Percentiles rank a stretch among this genome's conserved stretches.
phyloP scores from a whole-genome alignment of 495 filamentous ascomycete species.

The Rostrohypoxylon terebratum region DNA sequence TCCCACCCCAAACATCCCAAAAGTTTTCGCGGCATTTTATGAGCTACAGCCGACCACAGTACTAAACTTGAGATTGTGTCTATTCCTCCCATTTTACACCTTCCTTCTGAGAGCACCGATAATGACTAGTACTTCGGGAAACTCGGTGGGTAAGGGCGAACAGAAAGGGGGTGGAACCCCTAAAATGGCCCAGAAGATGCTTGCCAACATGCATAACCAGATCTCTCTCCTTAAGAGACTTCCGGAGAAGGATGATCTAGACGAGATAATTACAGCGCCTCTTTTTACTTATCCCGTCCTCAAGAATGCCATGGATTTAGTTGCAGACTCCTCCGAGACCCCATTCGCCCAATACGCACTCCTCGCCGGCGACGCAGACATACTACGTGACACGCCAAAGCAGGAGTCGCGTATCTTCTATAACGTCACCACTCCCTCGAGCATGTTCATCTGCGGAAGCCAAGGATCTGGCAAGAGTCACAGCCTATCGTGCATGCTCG shows the following conservation, averaged over 20 bases:
- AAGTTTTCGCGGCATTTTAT: too few relatives aligned
- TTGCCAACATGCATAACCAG: background rate
- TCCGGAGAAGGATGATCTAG: background rate
- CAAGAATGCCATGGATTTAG: background rate
- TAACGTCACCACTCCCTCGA: background rate
- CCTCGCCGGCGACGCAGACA: background rate
- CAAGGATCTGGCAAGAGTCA: constrained; percentile 5
- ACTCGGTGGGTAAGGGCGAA: background rate
- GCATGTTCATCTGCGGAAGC: constrained; percentile 8
- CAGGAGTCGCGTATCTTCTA: constrained; percentile 4
- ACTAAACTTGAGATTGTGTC: too few relatives aligned
- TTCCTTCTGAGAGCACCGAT: background rate
- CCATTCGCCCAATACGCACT: constrained; percentile 12
- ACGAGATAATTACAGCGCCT: constrained; percentile 5
- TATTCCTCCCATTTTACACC: background rate
- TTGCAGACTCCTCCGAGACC: background rate
- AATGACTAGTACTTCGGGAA: background rate
- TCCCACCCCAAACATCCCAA: too few relatives aligned
- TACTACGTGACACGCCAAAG: background rate
- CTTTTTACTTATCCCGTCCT: constrained; percentile 7
- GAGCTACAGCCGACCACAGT: too few relatives aligned
- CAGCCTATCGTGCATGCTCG: background rate
- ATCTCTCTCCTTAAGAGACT: background rate
- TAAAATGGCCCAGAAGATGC: background rate
- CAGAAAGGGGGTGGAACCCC: background rate